phyloP scores from a whole-genome alignment of 495 filamentous ascomycete genomes.

The Podospora pseudoanserina region DNA sequence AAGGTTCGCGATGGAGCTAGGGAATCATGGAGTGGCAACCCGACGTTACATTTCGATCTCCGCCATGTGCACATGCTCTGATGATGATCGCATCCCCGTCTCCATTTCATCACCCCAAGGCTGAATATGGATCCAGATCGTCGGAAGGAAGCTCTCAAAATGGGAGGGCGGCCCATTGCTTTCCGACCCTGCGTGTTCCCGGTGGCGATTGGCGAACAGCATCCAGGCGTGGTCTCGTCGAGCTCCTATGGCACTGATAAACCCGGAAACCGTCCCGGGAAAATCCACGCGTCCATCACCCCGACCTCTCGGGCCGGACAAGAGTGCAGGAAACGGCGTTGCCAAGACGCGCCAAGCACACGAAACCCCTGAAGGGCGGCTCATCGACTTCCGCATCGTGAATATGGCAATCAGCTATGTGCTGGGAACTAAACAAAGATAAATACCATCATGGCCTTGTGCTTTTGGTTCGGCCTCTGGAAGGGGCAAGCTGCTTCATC shows the following conservation, averaged over 20 bases:
- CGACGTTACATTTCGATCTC: background rate
- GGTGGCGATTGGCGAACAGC: background rate
- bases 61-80: background rate
- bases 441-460: conserved; percentile 8
- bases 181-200: background rate
- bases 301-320: background rate
- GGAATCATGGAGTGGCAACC: background rate
- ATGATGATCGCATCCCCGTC: background rate
- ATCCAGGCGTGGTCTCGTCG: background rate
- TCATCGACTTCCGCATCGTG: conserved; percentile 11
- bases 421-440: conserved; percentile 1
- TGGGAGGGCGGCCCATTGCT: conserved; percentile 7
- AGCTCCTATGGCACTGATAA: background rate
- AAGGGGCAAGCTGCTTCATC: conserved; percentile 4
- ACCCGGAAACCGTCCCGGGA: background rate
- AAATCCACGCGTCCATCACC: background rate
- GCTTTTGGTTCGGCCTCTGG: background rate
- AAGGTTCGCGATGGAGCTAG: background rate
- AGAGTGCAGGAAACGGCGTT: background rate
- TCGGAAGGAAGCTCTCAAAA: conserved; percentile 5
- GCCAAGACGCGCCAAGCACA: conserved; percentile 17
- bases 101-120: background rate
- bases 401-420: background rate
- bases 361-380: conserved; percentile 9
- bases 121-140: background rate